Base-by-base conservation (phyloP, 2,329 filamentous ascomycete genomes). In the Beauveria bassiana region DNA sequence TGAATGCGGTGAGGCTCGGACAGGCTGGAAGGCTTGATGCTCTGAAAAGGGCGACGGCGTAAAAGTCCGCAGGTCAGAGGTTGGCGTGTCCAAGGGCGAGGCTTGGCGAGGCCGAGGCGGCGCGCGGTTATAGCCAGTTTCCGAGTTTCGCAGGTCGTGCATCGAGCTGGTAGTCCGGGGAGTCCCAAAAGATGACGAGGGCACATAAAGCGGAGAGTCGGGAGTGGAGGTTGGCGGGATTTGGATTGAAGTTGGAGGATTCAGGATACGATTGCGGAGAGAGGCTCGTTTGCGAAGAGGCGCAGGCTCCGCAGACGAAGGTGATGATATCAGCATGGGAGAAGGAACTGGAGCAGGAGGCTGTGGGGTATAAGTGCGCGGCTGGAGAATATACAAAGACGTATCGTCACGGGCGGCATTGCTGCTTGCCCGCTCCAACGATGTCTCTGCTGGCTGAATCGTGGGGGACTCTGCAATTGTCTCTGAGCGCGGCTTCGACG, bases 1-100 rank as follows among this genome's bases (percentile, higher is more conserved):
- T 5, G 85, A 87, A 66, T 87, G 81, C 3, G 85, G 85, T 50
- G 81, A 86, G 16, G 85, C 85, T 50, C 81, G 80, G 2, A 87
- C 84, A 0, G 85, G 85, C 12, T 80, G 81, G 71, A 86, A 87
- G 65, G 78, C 81, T 64, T 86, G 84, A 59, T 77, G 75, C 22
- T 84, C 81, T 0, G 80, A 82, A 20, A 75, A 74, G 3, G 81
- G 81, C 3, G 79, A 81, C 1, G 78, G 77, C 24, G 81, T 70
- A 1, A 77, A 72, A 0, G 74, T 75, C 1, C 68, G 70, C 18
- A 78, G 68, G 5, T 68, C 67, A 0, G 77, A 77, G 1, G 74
- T 72, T 1, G 75, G 69, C 50, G 78, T 72, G 22, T 75, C 47
- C 57, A 59, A n/a, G 24, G 46, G 57, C 45, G 57, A 59, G 18